Conservation (phyloP, 2,329 filamentous ascomycete species). For the Cryphonectria japonica region DNA sequence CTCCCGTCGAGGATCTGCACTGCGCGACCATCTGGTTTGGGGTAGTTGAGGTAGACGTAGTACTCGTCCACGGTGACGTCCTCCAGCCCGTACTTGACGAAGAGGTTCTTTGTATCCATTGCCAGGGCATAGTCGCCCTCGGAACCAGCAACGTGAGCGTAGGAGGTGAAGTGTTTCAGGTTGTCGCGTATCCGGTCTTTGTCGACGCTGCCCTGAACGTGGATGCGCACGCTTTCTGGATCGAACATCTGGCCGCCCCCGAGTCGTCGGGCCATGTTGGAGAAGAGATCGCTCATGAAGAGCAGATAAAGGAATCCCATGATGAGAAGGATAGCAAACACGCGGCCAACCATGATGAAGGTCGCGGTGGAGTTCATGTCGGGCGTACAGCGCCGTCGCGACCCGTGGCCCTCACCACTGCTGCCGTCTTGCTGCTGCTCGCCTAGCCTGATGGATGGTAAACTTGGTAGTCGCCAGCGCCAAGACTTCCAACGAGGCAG, state of each 20-base stretch:
- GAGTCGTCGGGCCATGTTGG: constrained; percentile 63
- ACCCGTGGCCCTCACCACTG: constrained; percentile 33
- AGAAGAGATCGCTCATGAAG: constrained; percentile 84
- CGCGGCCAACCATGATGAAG: constrained; percentile 69
- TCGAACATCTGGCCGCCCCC: constrained; percentile 75
- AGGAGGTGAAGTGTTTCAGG: constrained; percentile 76
- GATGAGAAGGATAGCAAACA: constrained; percentile 76
- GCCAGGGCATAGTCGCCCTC: constrained; percentile 88
- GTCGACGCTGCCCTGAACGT: constrained; percentile 75
- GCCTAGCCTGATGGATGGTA: constrained; percentile 50
- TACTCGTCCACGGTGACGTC: constrained; percentile 77
- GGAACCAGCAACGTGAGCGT: constrained; percentile 91
- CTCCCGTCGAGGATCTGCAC: constrained; percentile 78
- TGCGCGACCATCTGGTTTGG: constrained; percentile 73
- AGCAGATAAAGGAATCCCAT: constrained; percentile 80
- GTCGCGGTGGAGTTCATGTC: constrained; percentile 48
- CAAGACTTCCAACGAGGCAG: constrained; percentile 60
- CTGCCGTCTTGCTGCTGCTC: constrained; percentile 29
- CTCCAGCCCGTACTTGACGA: constrained; percentile 73
- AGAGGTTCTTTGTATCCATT: constrained; percentile 80
- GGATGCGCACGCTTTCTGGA: constrained; percentile 77
- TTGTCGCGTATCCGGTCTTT: constrained; percentile 71
- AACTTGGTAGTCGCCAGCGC: constrained; percentile 54
- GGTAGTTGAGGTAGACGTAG: constrained; percentile 91
- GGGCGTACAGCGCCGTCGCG: constrained; percentile 37